phyloP scores from a whole-genome alignment of 345 rosid genomes.

The Aquilaria yunnanensis region DNA sequence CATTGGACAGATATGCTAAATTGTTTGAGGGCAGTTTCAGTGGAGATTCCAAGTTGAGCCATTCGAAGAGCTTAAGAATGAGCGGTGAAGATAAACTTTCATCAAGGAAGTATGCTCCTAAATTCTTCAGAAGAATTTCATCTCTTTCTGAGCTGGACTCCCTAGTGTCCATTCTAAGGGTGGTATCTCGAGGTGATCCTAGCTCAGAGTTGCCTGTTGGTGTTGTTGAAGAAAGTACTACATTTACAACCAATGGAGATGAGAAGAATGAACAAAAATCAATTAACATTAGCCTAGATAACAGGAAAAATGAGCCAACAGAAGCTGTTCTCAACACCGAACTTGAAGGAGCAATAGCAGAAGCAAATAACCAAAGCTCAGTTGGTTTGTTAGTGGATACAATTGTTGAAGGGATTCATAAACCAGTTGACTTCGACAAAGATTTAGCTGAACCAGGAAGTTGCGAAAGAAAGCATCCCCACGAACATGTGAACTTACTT shows the following conservation, averaged over 20 bases:
- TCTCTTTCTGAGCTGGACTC: constrained; percentile 77
- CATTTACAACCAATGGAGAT: not conserved
- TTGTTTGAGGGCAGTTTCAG: constrained; percentile 37
- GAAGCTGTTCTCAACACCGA: constrained; percentile 25
- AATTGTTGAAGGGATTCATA: constrained; percentile 12
- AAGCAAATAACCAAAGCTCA: constrained; percentile 14
- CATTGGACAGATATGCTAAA: constrained; percentile 48
- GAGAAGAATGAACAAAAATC: constrained; percentile 8
- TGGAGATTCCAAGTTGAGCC: constrained; percentile 29
- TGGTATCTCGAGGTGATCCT: constrained; percentile 25
- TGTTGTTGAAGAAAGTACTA: constrained; percentile 5
- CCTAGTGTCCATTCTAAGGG: constrained; percentile 42
- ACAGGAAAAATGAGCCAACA: constrained; percentile 12
- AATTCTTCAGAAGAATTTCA: constrained; percentile 59
- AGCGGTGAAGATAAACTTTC: constrained; percentile 35
- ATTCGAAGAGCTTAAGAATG: constrained; percentile 62
- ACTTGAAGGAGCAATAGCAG: constrained; percentile 6
- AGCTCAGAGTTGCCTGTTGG: constrained; percentile 19
- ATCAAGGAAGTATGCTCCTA: constrained; percentile 21
- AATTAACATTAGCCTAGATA: constrained; percentile 15
- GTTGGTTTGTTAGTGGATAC: constrained; percentile 1
- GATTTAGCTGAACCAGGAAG: constrained; percentile 14
- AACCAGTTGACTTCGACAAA: constrained; percentile 10
- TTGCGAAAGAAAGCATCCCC: constrained; percentile 7
- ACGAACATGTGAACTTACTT: constrained; percentile 24